A percentile compares a stretch with the other conserved stretches of the same genome.
Evolutionary conservation across 352 stramenopile genomes (phyloP).

Genomic region (Pythium biforme): DNA sequence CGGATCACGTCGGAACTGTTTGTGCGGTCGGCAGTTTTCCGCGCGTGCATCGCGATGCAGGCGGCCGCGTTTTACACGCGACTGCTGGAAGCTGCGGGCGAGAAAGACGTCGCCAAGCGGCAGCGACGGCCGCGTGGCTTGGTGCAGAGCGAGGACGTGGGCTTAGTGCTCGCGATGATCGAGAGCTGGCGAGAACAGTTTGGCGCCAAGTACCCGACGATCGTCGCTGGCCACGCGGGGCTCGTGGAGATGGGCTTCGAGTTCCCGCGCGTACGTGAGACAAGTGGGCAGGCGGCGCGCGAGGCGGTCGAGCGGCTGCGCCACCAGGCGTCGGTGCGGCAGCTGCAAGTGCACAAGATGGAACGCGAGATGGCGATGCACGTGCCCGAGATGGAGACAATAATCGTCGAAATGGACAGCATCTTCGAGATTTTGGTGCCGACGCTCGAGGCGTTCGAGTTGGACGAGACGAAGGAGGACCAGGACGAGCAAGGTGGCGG

Average conservation of each 20-base stretch:
- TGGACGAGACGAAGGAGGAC: constrained; percentile 10
- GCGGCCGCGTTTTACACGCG: constrained; percentile 43
- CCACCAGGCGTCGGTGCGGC: constrained; percentile 20
- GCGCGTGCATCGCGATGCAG: constrained; percentile 42
- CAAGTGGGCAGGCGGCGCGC: constrained; percentile 16
- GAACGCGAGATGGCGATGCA: constrained; percentile 44
- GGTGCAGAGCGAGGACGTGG: constrained; percentile 27
- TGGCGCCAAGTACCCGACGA: constrained; percentile 50
- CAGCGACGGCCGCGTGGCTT: not conserved
- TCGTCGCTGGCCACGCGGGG: constrained; percentile 50
- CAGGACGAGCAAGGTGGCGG: too few species aligned
- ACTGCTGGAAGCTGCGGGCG: constrained; percentile 46
- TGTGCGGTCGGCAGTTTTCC: constrained; percentile 49
- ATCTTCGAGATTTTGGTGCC: constrained; percentile 75
- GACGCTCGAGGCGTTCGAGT: constrained; percentile 62
- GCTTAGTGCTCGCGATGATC: constrained; percentile 43
- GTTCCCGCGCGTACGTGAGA: constrained; percentile 37
- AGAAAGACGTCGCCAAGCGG: constrained; percentile 23
- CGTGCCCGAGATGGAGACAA: constrained; percentile 63
- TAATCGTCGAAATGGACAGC: constrained; percentile 69
- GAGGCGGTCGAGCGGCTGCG: constrained; percentile 14
- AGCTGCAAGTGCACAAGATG: constrained; percentile 23
- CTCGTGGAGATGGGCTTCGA: constrained; percentile 50
- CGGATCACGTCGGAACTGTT: constrained; percentile 56
- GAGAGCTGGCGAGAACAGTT: constrained; percentile 64